Conservation (phyloP, 2,329 filamentous ascomycete genomes). For the Periglandula ipomoeae region DNA sequence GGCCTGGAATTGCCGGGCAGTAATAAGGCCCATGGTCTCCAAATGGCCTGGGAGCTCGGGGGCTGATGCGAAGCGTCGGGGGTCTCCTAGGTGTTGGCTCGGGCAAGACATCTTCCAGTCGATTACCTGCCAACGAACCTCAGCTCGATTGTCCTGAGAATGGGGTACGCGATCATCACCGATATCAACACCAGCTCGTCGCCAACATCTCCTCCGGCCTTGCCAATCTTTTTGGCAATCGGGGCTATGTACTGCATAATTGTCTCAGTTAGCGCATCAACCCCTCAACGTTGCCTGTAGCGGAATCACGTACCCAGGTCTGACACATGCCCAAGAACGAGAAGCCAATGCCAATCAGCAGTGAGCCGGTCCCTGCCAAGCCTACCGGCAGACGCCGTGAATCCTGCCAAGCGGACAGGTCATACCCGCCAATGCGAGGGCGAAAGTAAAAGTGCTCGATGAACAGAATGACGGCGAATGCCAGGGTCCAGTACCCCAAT, state of each 20-base stretch:
- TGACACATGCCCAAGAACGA: constrained; percentile 14
- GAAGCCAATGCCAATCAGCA: constrained; percentile 11
- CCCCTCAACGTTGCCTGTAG: too few species aligned
- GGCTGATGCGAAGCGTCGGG: too few species aligned
- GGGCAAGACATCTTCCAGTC: too few species aligned
- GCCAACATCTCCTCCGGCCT: constrained; percentile 8
- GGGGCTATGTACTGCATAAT: constrained; percentile 4
- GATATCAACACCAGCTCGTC: constrained; percentile 9
- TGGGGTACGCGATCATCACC: constrained; percentile 4
- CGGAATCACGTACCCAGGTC: constrained; percentile 9
- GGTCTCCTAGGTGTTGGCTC: too few species aligned
- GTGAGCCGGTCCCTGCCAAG: constrained; percentile 10
- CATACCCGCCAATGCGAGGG: constrained; percentile 11
- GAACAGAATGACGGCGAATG: constrained; percentile 12
- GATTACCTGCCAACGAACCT: constrained; percentile 7
- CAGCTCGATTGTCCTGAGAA: constrained; percentile 5
- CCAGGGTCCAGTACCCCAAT: constrained; percentile 14
- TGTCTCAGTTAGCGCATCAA: not conserved
- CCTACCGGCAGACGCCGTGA: constrained; percentile 12
- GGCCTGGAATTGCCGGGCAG: not conserved
- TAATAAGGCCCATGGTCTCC: too few species aligned
- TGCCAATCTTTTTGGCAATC: constrained; percentile 7
- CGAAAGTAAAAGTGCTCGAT: constrained; percentile 14
- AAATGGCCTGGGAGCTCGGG: too few species aligned
- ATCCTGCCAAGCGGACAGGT: constrained; percentile 12